A percentile compares a stretch with the other conserved stretches of the same genome.
These are phyloP conservation scores for Phalaenopsis aphrodite DNA, from an alignment of 106 monocot genomes.

Conservation along the genomic window DNA sequence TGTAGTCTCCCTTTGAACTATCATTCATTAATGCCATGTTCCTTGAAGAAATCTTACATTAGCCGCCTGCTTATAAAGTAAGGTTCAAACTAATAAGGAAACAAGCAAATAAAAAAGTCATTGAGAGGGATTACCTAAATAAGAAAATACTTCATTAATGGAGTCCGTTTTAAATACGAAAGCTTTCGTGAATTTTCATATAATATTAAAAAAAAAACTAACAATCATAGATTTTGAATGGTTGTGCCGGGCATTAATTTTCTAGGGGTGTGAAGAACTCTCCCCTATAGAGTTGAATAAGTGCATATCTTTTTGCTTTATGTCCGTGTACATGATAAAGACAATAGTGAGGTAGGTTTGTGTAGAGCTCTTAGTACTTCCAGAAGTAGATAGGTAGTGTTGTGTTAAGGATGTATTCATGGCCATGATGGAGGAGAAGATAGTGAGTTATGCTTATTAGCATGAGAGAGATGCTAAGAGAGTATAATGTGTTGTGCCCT, in stretches of 20 bases:
- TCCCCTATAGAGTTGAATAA: too few relatives aligned
- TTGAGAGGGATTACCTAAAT: not conserved
- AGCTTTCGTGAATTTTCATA: not conserved
- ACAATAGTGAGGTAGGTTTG: too few relatives aligned
- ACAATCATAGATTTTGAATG: not conserved
- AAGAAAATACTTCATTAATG: not conserved
- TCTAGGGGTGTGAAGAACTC: too few relatives aligned
- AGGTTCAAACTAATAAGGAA: not conserved
- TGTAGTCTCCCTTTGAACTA: not conserved
- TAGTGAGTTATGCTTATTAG: too few relatives aligned
- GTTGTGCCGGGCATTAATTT: not conserved
- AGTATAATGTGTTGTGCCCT: not conserved
- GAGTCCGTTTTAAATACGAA: not conserved
- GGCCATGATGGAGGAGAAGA: too few relatives aligned
- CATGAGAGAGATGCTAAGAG: not conserved
- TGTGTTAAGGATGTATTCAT: too few relatives aligned
- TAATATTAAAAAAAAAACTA: not conserved
- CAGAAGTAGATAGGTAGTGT: too few relatives aligned
- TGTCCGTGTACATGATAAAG: too few relatives aligned
- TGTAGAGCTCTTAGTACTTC: too few relatives aligned
- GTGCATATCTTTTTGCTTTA: too few relatives aligned
- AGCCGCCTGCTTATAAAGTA: not conserved
- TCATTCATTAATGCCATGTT: not conserved
- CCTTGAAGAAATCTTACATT: not conserved
- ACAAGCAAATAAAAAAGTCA: not conserved